Evolutionary conservation across 148 eudicot species (phyloP), one percentile per base, ranked within the genome.

Genomic region (Rhododendron henanense): DNA sequence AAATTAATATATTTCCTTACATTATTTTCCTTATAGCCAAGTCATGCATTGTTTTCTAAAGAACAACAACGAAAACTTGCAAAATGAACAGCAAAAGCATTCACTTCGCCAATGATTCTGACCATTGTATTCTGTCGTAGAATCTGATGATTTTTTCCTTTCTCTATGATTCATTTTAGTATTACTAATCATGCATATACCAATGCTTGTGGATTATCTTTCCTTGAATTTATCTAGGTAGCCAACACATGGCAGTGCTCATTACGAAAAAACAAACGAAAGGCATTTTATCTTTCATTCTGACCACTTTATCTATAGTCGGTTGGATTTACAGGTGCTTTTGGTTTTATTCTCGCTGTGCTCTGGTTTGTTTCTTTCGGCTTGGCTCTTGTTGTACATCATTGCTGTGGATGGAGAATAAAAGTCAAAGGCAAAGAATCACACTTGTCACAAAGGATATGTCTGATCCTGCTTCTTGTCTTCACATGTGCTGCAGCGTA

Each of bases 251-350:
- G 25, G 47, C 65, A 53, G 7, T 81, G 67, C 44, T 81, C 10
- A 0, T 51, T 80, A 51, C 0, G 1, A 28, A 48, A 3, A 18
- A 39, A 45, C 81, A 44, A 78, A 23, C 6, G 0, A 10, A 39
- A 78, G 48, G 19, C 79, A 55, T 77, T n/a, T 21, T 57, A 7
- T 82, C n/a, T 39, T 31, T 23, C 33, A 48, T 35, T 67, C 84
- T 90, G 88, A 83, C 85, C 79, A 59, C 69, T 87, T 63, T 84
- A 67, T 87, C 78, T 90, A 88, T 95, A 97, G 99, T 97, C 99
- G 84, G 99, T 97, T 82, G 98, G 95, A 81, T 95, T 93, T 91
- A 97, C 99, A 83, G 99, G 98, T 87, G 93, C 92, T 85, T 87
- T 92, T 86, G 98, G 93, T 76, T 93, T 93, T 84, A 88, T 90